These are phyloP conservation scores for Oryza coarctata DNA, from an alignment of 176 grass and related monocot species.

Conservation along the genomic window DNA sequence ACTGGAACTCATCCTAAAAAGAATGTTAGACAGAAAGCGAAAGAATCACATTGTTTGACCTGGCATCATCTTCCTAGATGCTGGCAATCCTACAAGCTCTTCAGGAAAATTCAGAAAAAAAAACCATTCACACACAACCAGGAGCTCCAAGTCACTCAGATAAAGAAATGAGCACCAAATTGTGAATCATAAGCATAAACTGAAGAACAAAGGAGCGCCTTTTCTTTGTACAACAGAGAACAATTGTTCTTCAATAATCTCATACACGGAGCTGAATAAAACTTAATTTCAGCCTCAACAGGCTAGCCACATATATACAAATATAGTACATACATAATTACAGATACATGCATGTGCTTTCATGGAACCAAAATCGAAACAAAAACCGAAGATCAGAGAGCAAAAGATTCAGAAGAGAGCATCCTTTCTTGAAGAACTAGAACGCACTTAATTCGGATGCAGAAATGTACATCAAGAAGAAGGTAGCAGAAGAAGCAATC, in stretches of 20 bases:
- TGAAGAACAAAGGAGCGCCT: neutral
- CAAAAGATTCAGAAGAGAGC: neutral
- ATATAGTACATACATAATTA: neutral
- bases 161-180: neutral
- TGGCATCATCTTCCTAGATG: neutral
- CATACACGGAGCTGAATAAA: neutral
- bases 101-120: neutral
- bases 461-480: slow-evolving; percentile 4
- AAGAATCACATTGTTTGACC: neutral
- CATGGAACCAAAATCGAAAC: neutral
- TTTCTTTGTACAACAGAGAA: neutral
- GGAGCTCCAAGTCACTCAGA: neutral
- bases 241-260: neutral
- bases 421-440: neutral
- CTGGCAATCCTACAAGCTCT: neutral
- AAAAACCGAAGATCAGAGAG: neutral
- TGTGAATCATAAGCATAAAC: neutral
- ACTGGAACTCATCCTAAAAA: neutral
- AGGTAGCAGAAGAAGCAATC: neutral
- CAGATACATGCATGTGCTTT: neutral
- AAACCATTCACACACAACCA: neutral
- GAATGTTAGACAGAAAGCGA: neutral
- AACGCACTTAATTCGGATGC: neutral
- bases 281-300: too few species aligned
- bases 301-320: neutral